Percentiles rank a stretch among this genome's conserved stretches.
Conservation (phyloP, 2,329 filamentous ascomycete species). For the Fusarium penzigii region DNA sequence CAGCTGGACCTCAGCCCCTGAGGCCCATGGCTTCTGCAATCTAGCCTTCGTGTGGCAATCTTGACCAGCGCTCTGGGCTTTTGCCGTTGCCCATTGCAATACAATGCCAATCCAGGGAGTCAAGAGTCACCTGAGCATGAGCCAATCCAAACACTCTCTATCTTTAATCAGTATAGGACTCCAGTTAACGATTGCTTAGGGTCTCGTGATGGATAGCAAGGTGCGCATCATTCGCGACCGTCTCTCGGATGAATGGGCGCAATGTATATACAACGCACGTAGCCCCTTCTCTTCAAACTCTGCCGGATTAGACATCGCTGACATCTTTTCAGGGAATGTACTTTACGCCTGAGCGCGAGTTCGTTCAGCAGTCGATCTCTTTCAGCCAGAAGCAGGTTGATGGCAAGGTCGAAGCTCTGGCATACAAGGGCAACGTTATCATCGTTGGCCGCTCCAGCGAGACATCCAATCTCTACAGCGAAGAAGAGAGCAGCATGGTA, state of each 20-base stretch:
- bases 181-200: conserved; percentile 3
- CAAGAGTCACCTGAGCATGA: conserved; percentile 2
- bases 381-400: conserved; percentile 4
- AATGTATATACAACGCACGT: conserved; percentile 1
- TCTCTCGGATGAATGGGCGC: conserved; percentile 3
- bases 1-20: too few relatives aligned
- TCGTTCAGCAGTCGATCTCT: conserved; percentile 4
- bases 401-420: conserved; percentile 6
- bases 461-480: conserved; percentile 6
- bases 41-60: too few relatives aligned
- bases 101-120: not conserved
- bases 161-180: conserved; percentile 5
- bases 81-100: not conserved
- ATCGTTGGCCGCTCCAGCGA: conserved; percentile 5
- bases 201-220: conserved; percentile 6
- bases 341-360: conserved; percentile 5
- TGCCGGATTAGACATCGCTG: conserved; percentile 3
- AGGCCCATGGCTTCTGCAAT: too few relatives aligned
- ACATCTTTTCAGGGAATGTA: conserved; percentile 5
- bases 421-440: conserved; percentile 3
- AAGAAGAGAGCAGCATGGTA: conserved; percentile 5
- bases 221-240: conserved; percentile 4
- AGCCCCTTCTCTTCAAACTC: conserved; percentile 1
- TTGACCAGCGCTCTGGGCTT: too few relatives aligned
- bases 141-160: conserved; percentile 3